Evolutionary conservation across 768 basidiomycete genomes (phyloP).

Genomic region (Amanita rimosa): DNA sequence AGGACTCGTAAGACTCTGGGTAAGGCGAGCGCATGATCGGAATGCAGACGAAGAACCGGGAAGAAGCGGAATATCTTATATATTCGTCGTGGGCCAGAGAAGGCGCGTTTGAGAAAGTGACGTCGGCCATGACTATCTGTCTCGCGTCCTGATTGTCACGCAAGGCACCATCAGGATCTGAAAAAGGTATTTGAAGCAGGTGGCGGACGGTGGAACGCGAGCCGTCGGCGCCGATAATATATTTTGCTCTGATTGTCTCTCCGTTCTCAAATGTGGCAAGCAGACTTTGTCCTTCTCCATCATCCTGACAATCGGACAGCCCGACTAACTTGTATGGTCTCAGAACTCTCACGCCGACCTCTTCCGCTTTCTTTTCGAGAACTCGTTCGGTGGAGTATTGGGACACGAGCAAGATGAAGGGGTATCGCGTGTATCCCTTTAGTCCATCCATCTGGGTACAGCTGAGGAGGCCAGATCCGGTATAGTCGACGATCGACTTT

Average conservation of each 20-base stretch:
- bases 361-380: conserved; percentile 21
- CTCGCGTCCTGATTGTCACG: conserved; percentile 10
- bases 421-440: conserved; percentile 28
- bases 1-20: conserved; percentile 8
- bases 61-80: conserved; percentile 14
- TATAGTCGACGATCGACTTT: conserved; percentile 14
- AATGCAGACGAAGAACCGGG: conserved; percentile 22
- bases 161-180: conserved; percentile 25
- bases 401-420: conserved; percentile 30
- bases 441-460: conserved; percentile 22
- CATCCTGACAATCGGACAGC: conserved; percentile 17
- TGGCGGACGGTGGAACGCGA: conserved; percentile 33
- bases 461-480: conserved; percentile 19
- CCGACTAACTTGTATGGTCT: conserved; percentile 28
- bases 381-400: conserved; percentile 33
- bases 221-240: conserved; percentile 44
- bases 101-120: conserved; percentile 21
- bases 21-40: conserved; percentile 20
- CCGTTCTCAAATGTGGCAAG: conserved; percentile 39
- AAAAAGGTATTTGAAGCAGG: conserved; percentile 27
- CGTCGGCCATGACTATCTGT: conserved; percentile 37
- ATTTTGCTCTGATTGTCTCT: conserved; percentile 27
- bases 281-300: conserved; percentile 17
- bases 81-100: conserved; percentile 13
- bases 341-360: conserved; percentile 19